Evolutionary conservation across 2,329 filamentous ascomycete species (phyloP).

Genomic region (Juglanconis oblonga): DNA sequence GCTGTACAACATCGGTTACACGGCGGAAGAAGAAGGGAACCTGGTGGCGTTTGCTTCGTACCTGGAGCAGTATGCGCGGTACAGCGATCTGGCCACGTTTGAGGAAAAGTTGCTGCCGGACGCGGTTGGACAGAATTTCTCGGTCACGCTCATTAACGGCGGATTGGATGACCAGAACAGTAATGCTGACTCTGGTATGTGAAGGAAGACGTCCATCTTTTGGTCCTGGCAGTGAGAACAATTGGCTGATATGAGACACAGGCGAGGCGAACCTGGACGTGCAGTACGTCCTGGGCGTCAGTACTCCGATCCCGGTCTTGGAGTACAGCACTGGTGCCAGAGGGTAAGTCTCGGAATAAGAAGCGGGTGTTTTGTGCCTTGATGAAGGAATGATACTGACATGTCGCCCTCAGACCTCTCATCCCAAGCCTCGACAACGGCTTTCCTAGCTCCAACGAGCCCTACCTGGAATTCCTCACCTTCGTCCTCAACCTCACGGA

Average conservation of each 20-base stretch:
- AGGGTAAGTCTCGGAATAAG: slow-evolving; percentile 2
- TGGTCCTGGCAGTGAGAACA: not conserved
- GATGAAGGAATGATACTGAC: not conserved
- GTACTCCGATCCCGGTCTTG: slow-evolving; percentile 23
- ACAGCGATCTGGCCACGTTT: slow-evolving; percentile 49
- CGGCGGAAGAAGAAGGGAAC: slow-evolving; percentile 25
- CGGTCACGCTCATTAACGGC: slow-evolving; percentile 52
- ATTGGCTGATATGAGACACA: slow-evolving; percentile 19
- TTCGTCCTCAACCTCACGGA: slow-evolving; percentile 53
- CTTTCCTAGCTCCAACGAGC: slow-evolving; percentile 61
- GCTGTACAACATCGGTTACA: slow-evolving; percentile 46
- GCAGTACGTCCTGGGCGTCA: slow-evolving; percentile 19
- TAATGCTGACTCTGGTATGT: slow-evolving; percentile 30
- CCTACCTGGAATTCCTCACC: slow-evolving; percentile 62
- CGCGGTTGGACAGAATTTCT: slow-evolving; percentile 51
- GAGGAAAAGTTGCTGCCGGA: slow-evolving; percentile 49
- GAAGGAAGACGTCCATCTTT: not conserved
- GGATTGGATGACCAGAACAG: slow-evolving; percentile 49
- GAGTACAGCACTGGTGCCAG: slow-evolving; percentile 26
- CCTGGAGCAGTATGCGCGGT: slow-evolving; percentile 46
- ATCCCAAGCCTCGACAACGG: slow-evolving; percentile 50
- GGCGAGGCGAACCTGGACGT: slow-evolving; percentile 25
- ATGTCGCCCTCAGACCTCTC: slow-evolving; percentile 45
- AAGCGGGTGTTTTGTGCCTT: not conserved
- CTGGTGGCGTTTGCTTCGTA: slow-evolving; percentile 39